These are phyloP conservation scores for Sporisorium sorghi DNA, from an alignment of 1,284 basidiomycete species.

Conservation along the genomic window DNA sequence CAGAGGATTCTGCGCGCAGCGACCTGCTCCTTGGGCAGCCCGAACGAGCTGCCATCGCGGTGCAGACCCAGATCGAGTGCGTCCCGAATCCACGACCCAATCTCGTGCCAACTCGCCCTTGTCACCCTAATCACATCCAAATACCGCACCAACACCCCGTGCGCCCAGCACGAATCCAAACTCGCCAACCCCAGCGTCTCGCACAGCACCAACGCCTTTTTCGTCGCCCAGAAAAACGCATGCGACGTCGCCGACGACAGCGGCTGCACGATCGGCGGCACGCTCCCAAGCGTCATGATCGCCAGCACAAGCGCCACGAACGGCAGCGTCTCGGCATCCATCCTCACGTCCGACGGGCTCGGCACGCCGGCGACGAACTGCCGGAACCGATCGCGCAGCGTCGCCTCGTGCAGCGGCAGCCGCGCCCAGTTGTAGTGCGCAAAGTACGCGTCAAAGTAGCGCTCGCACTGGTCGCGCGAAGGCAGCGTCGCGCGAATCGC, in stretches of 20 bases:
- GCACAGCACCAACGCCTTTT: slow-evolving; percentile 50
- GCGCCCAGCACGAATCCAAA: slow-evolving; percentile 52
- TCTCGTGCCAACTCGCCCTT: slow-evolving; percentile 51
- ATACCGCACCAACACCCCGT: slow-evolving; percentile 46
- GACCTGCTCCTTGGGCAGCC: slow-evolving; percentile 49
- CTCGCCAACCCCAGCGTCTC: slow-evolving; percentile 49
- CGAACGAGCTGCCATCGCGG: slow-evolving; percentile 47
- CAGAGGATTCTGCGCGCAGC: slow-evolving; percentile 42
- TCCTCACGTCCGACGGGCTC: slow-evolving; percentile 33
- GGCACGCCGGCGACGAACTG: slow-evolving; percentile 40
- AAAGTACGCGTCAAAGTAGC: slow-evolving; percentile 54
- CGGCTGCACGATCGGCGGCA: slow-evolving; percentile 49
- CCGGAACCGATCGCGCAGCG: slow-evolving; percentile 41
- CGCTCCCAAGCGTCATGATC: slow-evolving; percentile 42
- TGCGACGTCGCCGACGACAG: slow-evolving; percentile 44
- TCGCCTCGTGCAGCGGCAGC: slow-evolving; percentile 35
- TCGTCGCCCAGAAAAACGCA: slow-evolving; percentile 53
- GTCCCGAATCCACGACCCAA: slow-evolving; percentile 50
- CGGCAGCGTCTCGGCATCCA: slow-evolving; percentile 50
- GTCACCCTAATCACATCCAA: slow-evolving; percentile 51
- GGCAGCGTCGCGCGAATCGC: slow-evolving; percentile 46
- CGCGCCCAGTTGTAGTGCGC: slow-evolving; percentile 52
- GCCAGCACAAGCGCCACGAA: slow-evolving; percentile 44
- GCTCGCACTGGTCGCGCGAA: slow-evolving; percentile 40
- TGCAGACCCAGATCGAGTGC: slow-evolving; percentile 49